Conservation (phyloP, 2,329 filamentous ascomycete species). For the Arachnopeziza araneosa region DNA sequence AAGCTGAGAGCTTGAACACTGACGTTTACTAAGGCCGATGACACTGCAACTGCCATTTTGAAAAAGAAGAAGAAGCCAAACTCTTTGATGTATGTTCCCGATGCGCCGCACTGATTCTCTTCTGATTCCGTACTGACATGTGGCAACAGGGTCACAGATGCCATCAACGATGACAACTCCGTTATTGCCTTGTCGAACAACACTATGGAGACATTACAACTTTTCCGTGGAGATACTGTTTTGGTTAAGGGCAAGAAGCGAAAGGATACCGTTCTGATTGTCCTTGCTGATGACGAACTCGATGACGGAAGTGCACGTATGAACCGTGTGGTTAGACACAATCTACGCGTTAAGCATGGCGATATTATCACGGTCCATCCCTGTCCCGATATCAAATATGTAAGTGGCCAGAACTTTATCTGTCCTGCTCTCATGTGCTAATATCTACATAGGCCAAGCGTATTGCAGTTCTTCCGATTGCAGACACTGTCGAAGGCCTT, state of each 20-base stretch:
- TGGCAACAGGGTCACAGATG: constrained; percentile 80
- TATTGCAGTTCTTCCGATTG: constrained; percentile 95
- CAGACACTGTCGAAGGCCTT: constrained; percentile 95
- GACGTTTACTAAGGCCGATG: constrained; percentile 62
- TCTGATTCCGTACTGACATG: constrained; percentile 30
- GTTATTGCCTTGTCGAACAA: constrained; percentile 97
- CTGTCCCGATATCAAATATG: constrained; percentile 99
- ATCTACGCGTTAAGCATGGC: constrained; percentile 96
- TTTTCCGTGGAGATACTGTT: constrained; percentile 98
- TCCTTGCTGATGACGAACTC: constrained; percentile 93
- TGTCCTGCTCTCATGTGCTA: constrained; percentile 13
- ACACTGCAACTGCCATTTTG: constrained; percentile 90
- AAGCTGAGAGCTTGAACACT: constrained; percentile 27
- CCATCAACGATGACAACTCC: constrained; percentile 98
- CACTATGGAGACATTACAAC: constrained; percentile 96
- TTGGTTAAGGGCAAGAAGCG: constrained; percentile 99
- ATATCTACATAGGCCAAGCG: constrained; percentile 73
- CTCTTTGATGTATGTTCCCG: constrained; percentile 75
- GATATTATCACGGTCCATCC: constrained; percentile 96
- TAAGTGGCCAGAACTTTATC: constrained; percentile 45
- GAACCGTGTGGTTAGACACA: constrained; percentile 98
- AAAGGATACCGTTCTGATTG: constrained; percentile 97
- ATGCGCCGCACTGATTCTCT: neutral
- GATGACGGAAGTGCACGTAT: constrained; percentile 96
- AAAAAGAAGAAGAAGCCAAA: constrained; percentile 99